phyloP scores from a whole-genome alignment of 768 basidiomycete genomes.

The Calocybe gangraenosa region DNA sequence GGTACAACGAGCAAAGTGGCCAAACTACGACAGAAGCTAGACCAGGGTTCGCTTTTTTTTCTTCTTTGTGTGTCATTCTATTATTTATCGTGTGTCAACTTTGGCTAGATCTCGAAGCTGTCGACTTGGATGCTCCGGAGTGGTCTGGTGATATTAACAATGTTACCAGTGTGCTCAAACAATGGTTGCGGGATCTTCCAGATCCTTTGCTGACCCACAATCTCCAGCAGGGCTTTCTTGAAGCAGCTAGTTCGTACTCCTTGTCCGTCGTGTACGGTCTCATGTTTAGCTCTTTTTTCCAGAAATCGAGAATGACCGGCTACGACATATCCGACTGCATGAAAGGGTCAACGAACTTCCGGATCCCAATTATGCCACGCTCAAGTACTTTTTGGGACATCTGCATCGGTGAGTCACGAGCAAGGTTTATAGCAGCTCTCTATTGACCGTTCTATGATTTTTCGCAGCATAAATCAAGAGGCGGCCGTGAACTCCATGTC shows the following conservation, averaged over 20 bases:
- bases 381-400: conserved; percentile 95
- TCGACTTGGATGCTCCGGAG: conserved; percentile 84
- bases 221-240: conserved; percentile 90
- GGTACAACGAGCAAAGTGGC: conserved; percentile 87
- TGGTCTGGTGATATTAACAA: conserved; percentile 96
- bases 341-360: conserved; percentile 97
- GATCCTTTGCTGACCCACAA: conserved; percentile 84
- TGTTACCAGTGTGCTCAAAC: conserved; percentile 89
- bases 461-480: conserved; percentile 66
- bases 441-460: background rate
- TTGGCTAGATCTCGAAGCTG: conserved; percentile 81
- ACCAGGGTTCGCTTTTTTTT: conserved; percentile 57
- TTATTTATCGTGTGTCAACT: background rate
- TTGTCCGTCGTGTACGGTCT: conserved; percentile 1
- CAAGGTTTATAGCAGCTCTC: background rate
- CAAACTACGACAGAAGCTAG: conserved; percentile 76
- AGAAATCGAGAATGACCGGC: conserved; percentile 92
- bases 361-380: conserved; percentile 96
- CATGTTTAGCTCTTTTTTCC: conserved; percentile 6
- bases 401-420: conserved; percentile 64
- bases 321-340: conserved; percentile 93
- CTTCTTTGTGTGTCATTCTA: background rate
- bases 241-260: conserved; percentile 78
- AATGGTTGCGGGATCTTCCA: conserved; percentile 95
- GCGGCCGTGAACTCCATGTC: conserved; percentile 88